These are phyloP conservation scores for Aegilops speltoides DNA, from an alignment of 176 grass and related monocot genomes.

Conservation along the genomic window DNA sequence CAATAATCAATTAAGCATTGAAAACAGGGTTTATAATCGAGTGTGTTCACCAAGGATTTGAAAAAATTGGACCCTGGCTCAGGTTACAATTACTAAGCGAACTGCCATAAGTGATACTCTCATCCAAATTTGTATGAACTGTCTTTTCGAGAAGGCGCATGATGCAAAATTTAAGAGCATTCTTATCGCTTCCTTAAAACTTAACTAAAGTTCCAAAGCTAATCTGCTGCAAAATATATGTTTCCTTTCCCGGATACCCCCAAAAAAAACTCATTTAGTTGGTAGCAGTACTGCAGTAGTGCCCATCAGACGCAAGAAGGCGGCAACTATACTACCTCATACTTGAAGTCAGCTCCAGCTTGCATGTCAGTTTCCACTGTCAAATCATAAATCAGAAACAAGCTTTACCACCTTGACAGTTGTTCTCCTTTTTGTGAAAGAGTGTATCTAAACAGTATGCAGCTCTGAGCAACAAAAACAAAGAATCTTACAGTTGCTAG, in stretches of 20 bases:
- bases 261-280: not conserved
- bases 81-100: not conserved
- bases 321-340: conserved; percentile 41
- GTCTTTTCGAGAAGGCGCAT: not conserved
- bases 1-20: not conserved
- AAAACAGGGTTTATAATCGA: not conserved
- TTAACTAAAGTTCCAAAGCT: not conserved
- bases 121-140: not conserved
- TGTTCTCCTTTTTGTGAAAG: not conserved
- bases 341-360: conserved; percentile 61
- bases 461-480: not conserved
- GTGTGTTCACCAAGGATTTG: not conserved
- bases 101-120: not conserved
- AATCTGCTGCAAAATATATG: not conserved
- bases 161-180: not conserved
- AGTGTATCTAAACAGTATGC: not conserved
- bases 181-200: not conserved
- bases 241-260: not conserved
- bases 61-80: no score
- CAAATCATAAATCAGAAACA: conserved; percentile 25
- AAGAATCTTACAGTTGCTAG: conserved; percentile 51
- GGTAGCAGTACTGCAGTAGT: not conserved
- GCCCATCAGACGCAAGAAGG: not conserved
- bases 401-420: not conserved
- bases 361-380: conserved; percentile 76